Percentiles rank a stretch among this genome's conserved stretches.
Evolutionary conservation across 2,329 filamentous ascomycete species (phyloP).

Genomic region (Botrytis sinoallii): DNA sequence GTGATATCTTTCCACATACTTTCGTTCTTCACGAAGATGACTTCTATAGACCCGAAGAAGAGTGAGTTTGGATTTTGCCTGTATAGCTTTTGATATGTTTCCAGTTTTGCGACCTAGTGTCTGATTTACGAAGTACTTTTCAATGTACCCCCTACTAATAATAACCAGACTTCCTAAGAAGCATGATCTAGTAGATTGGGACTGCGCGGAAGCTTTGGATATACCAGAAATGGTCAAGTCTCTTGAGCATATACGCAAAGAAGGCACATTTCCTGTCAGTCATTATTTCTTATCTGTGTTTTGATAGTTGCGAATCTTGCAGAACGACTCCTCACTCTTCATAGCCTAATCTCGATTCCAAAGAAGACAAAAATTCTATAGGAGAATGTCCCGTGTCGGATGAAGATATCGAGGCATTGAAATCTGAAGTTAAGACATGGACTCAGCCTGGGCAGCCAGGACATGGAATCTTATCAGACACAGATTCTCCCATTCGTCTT

Average conservation of each 20-base stretch:
- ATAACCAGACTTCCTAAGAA: slow-evolving; percentile 51
- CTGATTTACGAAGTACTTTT: background rate
- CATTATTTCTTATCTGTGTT: slow-evolving; percentile 27
- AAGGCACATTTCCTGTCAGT: slow-evolving; percentile 64
- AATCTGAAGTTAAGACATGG: slow-evolving; percentile 48
- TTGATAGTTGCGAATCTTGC: slow-evolving; percentile 32
- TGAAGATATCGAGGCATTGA: slow-evolving; percentile 46
- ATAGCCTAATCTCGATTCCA: slow-evolving; percentile 51
- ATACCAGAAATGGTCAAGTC: slow-evolving; percentile 64
- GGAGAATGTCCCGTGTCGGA: slow-evolving; percentile 53
- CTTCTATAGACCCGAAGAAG: slow-evolving; percentile 80
- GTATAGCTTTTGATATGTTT: background rate
- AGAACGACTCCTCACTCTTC: slow-evolving; percentile 22
- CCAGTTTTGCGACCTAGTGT: background rate
- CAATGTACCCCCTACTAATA: background rate
- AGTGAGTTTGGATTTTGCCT: slow-evolving; percentile 47
- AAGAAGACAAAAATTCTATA: slow-evolving; percentile 61
- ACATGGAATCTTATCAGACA: slow-evolving; percentile 38
- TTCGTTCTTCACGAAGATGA: slow-evolving; percentile 95
- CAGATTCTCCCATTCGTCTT: slow-evolving; percentile 41
- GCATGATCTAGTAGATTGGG: slow-evolving; percentile 78
- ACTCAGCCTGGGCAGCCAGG: slow-evolving; percentile 46
- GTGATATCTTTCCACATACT: slow-evolving; percentile 72
- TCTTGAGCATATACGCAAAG: slow-evolving; percentile 65
- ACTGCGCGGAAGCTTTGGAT: slow-evolving; percentile 77